Percentiles rank a stretch among this genome's conserved stretches.
Evolutionary conservation across 1,139 yeast genomes (phyloP).

Genomic region (Taiozyma sp.): DNA sequence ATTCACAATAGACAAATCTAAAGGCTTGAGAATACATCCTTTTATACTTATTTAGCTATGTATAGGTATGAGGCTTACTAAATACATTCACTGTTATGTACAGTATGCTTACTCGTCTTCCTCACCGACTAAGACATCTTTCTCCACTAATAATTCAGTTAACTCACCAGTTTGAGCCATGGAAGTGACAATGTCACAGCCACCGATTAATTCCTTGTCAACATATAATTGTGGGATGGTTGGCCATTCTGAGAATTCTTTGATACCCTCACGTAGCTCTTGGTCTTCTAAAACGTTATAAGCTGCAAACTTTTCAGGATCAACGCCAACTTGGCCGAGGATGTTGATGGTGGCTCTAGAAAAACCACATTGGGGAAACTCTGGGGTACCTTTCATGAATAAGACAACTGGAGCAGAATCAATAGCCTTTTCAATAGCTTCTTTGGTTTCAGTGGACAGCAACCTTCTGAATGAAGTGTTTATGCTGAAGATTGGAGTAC

Average conservation of each 20-base stretch:
- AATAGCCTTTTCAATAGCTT: conserved; percentile 84
- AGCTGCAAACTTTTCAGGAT: conserved; percentile 94
- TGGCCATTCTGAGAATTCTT: conserved; percentile 95
- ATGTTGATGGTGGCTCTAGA: conserved; percentile 92
- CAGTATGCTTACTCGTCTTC: conserved; percentile 24
- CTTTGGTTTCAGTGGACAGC: conserved; percentile 71
- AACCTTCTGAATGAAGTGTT: conserved; percentile 36
- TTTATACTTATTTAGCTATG: neutral
- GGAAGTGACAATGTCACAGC: conserved; percentile 89
- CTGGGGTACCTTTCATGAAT: conserved; percentile 97
- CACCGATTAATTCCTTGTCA: conserved; percentile 86
- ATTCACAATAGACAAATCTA: conserved; percentile 20
- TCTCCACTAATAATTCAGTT: conserved; percentile 74
- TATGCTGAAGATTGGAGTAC: conserved; percentile 2
- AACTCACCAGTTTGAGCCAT: conserved; percentile 95
- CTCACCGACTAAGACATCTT: conserved; percentile 76
- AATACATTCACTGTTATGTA: neutral
- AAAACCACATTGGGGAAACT: conserved; percentile 97
- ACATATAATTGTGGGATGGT: conserved; percentile 66
- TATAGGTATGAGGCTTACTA: neutral
- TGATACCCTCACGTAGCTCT: conserved; percentile 87
- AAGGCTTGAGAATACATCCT: conserved; percentile 26
- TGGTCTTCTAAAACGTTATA: conserved; percentile 94
- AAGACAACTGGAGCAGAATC: conserved; percentile 89
- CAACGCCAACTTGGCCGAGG: conserved; percentile 95